phyloP scores from a whole-genome alignment of 768 basidiomycete species.

The Suillus alpinus region DNA sequence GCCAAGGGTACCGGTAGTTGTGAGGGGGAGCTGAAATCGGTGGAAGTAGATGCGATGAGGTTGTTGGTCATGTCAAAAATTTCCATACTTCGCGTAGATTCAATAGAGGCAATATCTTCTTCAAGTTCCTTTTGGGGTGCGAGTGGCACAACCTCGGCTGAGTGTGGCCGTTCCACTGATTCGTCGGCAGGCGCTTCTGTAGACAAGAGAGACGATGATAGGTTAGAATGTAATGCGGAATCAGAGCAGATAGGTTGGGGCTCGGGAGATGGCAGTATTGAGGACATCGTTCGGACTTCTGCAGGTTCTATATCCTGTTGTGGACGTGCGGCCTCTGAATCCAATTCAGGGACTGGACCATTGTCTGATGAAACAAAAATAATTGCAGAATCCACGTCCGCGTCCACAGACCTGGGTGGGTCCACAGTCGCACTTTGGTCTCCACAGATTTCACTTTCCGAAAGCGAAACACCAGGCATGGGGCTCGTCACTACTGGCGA shows the following conservation, averaged over 20 bases:
- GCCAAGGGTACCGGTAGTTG: background rate
- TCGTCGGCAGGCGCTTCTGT: background rate
- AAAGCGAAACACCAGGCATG: background rate
- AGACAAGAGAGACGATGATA: background rate
- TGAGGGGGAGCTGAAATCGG: background rate
- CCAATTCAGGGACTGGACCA: background rate
- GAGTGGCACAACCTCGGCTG: slow-evolving; percentile 15
- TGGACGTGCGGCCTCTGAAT: background rate
- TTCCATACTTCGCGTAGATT: slow-evolving; percentile 31
- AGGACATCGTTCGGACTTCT: background rate
- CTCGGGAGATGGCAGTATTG: background rate
- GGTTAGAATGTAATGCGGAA: background rate
- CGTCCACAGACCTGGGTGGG: background rate
- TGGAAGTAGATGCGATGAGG: slow-evolving; percentile 1
- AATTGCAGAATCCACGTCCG: background rate
- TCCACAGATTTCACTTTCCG: background rate
- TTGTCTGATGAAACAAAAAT: background rate
- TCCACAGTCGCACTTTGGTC: background rate
- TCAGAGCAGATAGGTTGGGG: background rate
- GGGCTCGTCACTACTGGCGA: slow-evolving; percentile 3
- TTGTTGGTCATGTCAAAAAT: background rate
- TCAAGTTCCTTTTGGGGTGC: slow-evolving; percentile 46
- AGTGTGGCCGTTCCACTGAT: background rate
- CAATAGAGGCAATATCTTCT: slow-evolving; percentile 38
- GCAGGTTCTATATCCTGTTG: background rate